Percentiles rank a stretch among this genome's conserved stretches.
Evolutionary conservation across 164 flowering plant genomes (phyloP).

Genomic region (Vitis cinerea): DNA sequence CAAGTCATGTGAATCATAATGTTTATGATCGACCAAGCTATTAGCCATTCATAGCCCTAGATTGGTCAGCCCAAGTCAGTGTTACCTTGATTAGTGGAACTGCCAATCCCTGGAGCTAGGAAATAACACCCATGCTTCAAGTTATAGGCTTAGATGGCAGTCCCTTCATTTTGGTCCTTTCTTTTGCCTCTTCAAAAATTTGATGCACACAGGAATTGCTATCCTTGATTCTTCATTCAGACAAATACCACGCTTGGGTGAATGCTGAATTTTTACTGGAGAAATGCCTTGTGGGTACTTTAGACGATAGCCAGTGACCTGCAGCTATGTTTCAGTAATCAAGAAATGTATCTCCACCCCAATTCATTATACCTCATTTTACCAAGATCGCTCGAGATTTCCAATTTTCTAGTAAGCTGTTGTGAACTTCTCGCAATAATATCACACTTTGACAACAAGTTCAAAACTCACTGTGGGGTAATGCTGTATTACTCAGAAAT

Average conservation of each 20-base stretch:
- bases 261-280: constrained; percentile 86
- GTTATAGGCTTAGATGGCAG: not conserved
- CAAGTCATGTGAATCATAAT: not conserved
- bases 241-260: constrained; percentile 99
- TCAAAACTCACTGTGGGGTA: no score
- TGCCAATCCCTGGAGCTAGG: no score
- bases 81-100: no score
- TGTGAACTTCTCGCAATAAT: no score
- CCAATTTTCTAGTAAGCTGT: no score
- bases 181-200: not conserved
- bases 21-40: no score
- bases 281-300: constrained; percentile 84
- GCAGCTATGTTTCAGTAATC: not conserved
- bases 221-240: constrained; percentile 45
- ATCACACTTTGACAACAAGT: no score
- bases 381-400: no score
- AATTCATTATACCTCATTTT: not conserved
- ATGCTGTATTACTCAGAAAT: no score
- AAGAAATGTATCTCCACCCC: not conserved
- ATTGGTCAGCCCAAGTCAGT: not conserved
- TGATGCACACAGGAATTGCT: constrained; percentile 1
- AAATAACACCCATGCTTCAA: not conserved
- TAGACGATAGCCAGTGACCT: constrained; percentile 52
- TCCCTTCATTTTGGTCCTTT: not conserved
- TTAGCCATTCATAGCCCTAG: no score